phyloP scores from a whole-genome alignment of 371 early-diverging fungal species.

The Coemansia sp. region DNA sequence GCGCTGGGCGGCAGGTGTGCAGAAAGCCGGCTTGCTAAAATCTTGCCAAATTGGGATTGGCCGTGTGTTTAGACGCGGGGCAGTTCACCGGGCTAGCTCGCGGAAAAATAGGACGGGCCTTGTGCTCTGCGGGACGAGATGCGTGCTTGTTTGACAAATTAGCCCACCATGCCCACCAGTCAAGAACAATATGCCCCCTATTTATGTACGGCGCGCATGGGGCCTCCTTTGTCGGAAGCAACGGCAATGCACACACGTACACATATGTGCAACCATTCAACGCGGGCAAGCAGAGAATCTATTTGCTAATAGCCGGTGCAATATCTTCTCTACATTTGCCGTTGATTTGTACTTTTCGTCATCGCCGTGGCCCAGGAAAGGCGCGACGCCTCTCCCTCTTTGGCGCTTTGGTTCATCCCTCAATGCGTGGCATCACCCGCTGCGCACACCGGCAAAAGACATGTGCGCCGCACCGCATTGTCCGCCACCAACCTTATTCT shows the following conservation, averaged over 20 bases:
- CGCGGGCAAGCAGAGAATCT: not conserved
- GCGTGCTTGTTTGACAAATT: not conserved
- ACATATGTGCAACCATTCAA: not conserved
- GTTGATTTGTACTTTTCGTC: not conserved
- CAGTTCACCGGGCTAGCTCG: not conserved
- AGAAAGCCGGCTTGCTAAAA: no score
- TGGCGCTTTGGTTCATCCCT: not conserved
- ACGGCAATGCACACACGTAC: slow-evolving; percentile 5
- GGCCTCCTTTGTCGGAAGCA: not conserved
- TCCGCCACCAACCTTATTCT: not conserved
- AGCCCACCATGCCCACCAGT: not conserved
- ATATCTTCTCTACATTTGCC: not conserved
- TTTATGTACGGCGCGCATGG: slow-evolving; percentile 1
- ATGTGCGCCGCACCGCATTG: not conserved
- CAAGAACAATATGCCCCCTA: not conserved
- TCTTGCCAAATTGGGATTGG: no score
- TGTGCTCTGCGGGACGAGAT: not conserved
- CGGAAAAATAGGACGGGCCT: not conserved
- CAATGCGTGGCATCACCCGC: not conserved
- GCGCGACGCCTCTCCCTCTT: not conserved
- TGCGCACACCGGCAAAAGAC: not conserved
- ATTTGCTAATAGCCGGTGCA: not conserved
- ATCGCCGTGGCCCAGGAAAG: not conserved
- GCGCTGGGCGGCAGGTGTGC: no score
- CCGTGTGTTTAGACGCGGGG: no score